Conservation (phyloP, 257 asterid genomes). For the Forsythia suspensa region DNA sequence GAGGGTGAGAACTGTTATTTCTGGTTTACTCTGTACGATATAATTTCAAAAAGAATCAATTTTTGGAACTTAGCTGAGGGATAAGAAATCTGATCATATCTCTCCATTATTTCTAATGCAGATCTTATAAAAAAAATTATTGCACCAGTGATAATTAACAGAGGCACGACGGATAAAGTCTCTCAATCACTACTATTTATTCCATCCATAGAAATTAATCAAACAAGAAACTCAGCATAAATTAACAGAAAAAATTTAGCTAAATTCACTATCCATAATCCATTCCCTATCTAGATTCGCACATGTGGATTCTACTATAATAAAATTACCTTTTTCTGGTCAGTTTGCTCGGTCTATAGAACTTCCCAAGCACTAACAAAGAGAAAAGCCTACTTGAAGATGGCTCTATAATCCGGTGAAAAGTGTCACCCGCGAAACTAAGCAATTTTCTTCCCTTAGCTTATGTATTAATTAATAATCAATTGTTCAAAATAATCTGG, state of each 20-base stretch:
- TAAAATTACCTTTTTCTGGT: not conserved
- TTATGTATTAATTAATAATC: not conserved
- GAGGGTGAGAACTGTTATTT: not conserved
- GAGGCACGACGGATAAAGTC: not conserved
- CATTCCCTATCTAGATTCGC: not conserved
- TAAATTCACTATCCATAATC: not conserved
- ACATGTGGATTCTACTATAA: not conserved
- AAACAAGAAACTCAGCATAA: not conserved
- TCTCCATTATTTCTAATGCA: not conserved
- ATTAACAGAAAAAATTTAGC: not conserved
- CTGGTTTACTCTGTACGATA: not conserved
- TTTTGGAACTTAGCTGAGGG: not conserved
- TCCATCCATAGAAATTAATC: not conserved
- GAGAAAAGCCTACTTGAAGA: not conserved
- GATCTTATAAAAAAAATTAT: not conserved
- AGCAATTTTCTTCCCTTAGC: not conserved
- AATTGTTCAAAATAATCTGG: not conserved
- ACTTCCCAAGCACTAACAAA: not conserved
- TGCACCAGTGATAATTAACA: too few species aligned
- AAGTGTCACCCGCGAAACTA: not conserved
- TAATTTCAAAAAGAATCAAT: too few species aligned
- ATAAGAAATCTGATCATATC: not conserved
- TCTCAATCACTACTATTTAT: not conserved
- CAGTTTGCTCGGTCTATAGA: not conserved
- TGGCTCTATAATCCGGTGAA: not conserved